Percentiles rank a stretch among this genome's conserved stretches.
Evolutionary conservation across 73 alveolate genomes (phyloP).

Genomic region (Blepharisma stoltei): DNA sequence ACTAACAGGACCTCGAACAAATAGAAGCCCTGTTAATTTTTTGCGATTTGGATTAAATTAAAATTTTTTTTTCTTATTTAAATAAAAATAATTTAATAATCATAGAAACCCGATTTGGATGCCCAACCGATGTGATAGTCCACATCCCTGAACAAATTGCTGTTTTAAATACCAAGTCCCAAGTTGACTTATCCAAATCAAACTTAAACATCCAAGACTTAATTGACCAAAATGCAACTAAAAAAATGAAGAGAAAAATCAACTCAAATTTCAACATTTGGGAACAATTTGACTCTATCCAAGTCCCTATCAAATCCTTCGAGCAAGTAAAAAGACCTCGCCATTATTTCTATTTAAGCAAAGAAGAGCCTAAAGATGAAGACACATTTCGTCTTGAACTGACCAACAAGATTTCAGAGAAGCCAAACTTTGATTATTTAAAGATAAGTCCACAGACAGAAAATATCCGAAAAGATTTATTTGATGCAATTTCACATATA

Average conservation of each 20-base stretch:
- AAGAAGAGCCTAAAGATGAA: background rate
- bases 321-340: background rate
- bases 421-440: too few species aligned
- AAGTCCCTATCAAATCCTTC: constrained; percentile 2
- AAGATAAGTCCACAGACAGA: too few species aligned
- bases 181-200: background rate
- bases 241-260: background rate
- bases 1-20: too few species aligned
- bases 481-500: too few species aligned
- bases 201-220: background rate
- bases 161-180: background rate
- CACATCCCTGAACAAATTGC: constrained; percentile 17
- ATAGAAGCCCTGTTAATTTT: too few species aligned
- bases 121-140: constrained; percentile 22
- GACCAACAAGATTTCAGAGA: background rate
- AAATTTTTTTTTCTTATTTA: too few species aligned
- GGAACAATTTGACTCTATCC: background rate
- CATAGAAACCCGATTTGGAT: too few species aligned
- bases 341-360: background rate
- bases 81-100: too few species aligned
- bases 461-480: too few species aligned
- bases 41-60: background rate
- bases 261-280: background rate
- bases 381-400: background rate
- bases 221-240: background rate